Conservation (phyloP, 2,329 filamentous ascomycete species). For the Arthroderma uncinatum region DNA sequence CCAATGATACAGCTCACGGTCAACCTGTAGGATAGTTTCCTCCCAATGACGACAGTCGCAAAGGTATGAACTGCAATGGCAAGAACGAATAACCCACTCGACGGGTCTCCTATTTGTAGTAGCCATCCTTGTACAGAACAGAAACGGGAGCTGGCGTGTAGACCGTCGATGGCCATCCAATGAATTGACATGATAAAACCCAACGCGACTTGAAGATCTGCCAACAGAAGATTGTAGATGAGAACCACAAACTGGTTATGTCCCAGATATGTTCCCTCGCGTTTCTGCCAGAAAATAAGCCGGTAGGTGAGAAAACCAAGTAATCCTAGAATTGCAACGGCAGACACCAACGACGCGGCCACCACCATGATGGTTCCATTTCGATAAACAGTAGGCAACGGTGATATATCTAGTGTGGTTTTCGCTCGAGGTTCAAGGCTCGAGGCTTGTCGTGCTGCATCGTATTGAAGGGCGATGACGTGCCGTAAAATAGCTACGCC, state of each 20-base stretch:
- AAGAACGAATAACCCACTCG: slow-evolving; percentile 43
- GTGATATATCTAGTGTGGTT: slow-evolving; percentile 22
- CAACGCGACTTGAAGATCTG: slow-evolving; percentile 43
- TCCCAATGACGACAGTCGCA: slow-evolving; percentile 38
- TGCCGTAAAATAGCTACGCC: not conserved
- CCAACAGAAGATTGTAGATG: slow-evolving; percentile 44
- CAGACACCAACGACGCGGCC: slow-evolving; percentile 38
- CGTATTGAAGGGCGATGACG: not conserved
- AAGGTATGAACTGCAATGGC: slow-evolving; percentile 47
- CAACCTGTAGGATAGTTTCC: slow-evolving; percentile 35
- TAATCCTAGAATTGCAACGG: slow-evolving; percentile 35
- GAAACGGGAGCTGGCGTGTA: slow-evolving; percentile 33
- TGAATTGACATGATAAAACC: slow-evolving; percentile 41
- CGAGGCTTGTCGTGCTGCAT: not conserved
- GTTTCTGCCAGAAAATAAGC: slow-evolving; percentile 40
- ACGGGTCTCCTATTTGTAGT: slow-evolving; percentile 43
- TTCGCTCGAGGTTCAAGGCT: slow-evolving; percentile 1
- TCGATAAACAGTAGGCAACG: slow-evolving; percentile 25
- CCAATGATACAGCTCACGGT: slow-evolving; percentile 36
- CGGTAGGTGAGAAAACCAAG: slow-evolving; percentile 42
- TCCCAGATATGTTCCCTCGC: slow-evolving; percentile 40
- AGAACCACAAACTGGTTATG: slow-evolving; percentile 46
- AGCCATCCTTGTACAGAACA: slow-evolving; percentile 44
- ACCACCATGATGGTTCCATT: slow-evolving; percentile 38
- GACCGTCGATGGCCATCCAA: slow-evolving; percentile 37